Conservation (phyloP, 805 yeast species). For the Danielia reshetovae region DNA sequence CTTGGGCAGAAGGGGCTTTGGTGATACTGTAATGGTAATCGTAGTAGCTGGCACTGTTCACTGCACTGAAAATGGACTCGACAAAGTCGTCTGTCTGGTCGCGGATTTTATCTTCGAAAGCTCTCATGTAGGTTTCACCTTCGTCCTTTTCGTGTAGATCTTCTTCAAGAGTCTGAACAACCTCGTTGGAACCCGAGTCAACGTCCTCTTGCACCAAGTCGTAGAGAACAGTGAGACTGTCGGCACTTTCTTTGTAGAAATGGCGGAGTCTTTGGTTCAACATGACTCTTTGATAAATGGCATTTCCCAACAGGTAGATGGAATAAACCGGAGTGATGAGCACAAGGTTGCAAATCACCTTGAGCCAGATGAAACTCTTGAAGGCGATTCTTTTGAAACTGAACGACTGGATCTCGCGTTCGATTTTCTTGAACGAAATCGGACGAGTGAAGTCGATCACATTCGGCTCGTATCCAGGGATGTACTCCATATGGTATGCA, state of each 20-base stretch:
- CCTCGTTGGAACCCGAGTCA: background rate
- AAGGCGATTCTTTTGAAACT: constrained; percentile 1
- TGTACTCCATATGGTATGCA: constrained; percentile 39
- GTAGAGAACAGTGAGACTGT: constrained; percentile 26
- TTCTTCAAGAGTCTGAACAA: background rate
- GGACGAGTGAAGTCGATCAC: constrained; percentile 51
- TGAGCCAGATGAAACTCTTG: constrained; percentile 41
- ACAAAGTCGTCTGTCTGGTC: constrained; percentile 63
- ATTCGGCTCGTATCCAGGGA: constrained; percentile 53
- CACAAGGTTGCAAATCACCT: constrained; percentile 41
- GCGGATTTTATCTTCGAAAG: constrained; percentile 18
- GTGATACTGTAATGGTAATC: constrained; percentile 13
- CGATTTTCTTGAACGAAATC: constrained; percentile 22
- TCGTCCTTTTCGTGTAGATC: constrained; percentile 1
- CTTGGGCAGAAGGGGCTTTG: background rate
- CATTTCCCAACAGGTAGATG: constrained; percentile 47
- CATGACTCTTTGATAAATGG: constrained; percentile 34
- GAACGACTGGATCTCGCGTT: background rate
- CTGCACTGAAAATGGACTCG: constrained; percentile 60
- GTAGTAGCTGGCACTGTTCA: constrained; percentile 33
- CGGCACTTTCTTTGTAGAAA: constrained; percentile 26
- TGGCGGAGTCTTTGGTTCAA: constrained; percentile 23
- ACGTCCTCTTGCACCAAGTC: constrained; percentile 11
- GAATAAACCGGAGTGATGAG: constrained; percentile 64
- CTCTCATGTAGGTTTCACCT: background rate